Conservation (phyloP, 139 green algal genomes). For the Chlorella ohadii region DNA sequence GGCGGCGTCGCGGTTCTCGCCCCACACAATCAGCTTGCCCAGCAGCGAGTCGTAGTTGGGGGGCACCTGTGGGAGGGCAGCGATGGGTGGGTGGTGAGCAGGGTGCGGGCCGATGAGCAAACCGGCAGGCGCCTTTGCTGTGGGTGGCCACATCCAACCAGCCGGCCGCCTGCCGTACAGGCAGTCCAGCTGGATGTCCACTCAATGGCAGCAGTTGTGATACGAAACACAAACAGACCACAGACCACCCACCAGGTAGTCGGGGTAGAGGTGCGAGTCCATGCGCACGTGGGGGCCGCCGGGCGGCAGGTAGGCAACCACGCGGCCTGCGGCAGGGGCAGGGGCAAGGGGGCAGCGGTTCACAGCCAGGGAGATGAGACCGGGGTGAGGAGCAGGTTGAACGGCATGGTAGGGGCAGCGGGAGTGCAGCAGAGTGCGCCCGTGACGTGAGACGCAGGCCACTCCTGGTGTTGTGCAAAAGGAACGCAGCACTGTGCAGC, state of each 20-base stretch:
- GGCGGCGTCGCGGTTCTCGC: constrained; percentile 74
- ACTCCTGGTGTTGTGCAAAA: too few species aligned
- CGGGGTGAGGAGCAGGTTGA: background rate
- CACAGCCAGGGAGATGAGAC: constrained; percentile 30
- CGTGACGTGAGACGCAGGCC: too few species aligned
- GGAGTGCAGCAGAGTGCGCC: too few species aligned
- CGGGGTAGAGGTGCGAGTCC: constrained; percentile 96
- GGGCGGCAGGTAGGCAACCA: constrained; percentile 91
- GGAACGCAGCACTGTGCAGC: too few species aligned
- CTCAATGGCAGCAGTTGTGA: too few species aligned
- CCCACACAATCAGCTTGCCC: constrained; percentile 98
- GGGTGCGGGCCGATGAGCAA: too few species aligned
- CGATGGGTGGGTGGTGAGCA: background rate
- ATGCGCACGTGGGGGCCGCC: constrained; percentile 95
- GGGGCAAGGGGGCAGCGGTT: constrained; percentile 5
- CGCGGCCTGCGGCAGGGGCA: constrained; percentile 69
- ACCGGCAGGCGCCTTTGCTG: too few species aligned
- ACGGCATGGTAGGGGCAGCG: too few species aligned
- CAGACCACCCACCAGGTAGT: constrained; percentile 71
- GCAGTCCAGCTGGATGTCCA: too few species aligned
- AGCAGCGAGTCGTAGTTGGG: constrained; percentile 98
- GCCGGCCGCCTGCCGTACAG: too few species aligned
- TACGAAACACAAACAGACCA: too few species aligned
- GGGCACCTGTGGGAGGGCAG: constrained; percentile 61
- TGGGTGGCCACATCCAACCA: background rate